A percentile compares a stretch with the other conserved stretches of the same genome.
phyloP scores from a whole-genome alignment of 768 basidiomycete species.

The Galerina marginata region DNA sequence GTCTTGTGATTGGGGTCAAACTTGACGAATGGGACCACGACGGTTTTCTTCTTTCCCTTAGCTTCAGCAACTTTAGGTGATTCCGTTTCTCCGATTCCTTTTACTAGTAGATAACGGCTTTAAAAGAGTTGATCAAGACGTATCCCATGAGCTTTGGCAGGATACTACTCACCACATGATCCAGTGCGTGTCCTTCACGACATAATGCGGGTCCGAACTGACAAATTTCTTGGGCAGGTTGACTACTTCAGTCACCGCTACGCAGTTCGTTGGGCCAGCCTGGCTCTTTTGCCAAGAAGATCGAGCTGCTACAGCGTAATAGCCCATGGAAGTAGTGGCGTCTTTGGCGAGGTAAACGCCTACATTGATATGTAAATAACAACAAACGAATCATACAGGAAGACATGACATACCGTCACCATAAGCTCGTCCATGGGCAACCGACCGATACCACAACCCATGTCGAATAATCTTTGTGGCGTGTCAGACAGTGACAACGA shows the following conservation, averaged over 20 bases:
- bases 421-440: slow-evolving; percentile 63
- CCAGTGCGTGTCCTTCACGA: slow-evolving; percentile 70
- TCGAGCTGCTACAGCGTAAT: slow-evolving; percentile 42
- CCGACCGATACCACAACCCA: slow-evolving; percentile 66
- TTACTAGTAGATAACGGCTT: slow-evolving; percentile 70
- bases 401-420: slow-evolving; percentile 55
- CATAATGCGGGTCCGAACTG: slow-evolving; percentile 56
- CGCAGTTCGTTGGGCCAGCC: slow-evolving; percentile 51
- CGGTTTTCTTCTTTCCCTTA: slow-evolving; percentile 20
- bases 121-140: not conserved
- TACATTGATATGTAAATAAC: slow-evolving; percentile 28
- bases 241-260: slow-evolving; percentile 69
- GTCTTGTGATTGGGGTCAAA: slow-evolving; percentile 56
- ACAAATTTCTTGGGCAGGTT: slow-evolving; percentile 64
- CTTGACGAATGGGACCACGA: slow-evolving; percentile 43
- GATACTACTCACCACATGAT: slow-evolving; percentile 60
- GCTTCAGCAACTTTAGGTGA: slow-evolving; percentile 12
- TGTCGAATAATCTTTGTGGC: slow-evolving; percentile 66
- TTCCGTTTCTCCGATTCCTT: slow-evolving; percentile 28
- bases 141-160: not conserved
- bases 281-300: slow-evolving; percentile 58
- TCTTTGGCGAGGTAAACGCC: slow-evolving; percentile 76
- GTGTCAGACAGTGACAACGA: not conserved
- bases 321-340: slow-evolving; percentile 49
- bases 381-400: not conserved